Conservation (phyloP, 129 eudicot genomes). For the Tagetes patula region DNA sequence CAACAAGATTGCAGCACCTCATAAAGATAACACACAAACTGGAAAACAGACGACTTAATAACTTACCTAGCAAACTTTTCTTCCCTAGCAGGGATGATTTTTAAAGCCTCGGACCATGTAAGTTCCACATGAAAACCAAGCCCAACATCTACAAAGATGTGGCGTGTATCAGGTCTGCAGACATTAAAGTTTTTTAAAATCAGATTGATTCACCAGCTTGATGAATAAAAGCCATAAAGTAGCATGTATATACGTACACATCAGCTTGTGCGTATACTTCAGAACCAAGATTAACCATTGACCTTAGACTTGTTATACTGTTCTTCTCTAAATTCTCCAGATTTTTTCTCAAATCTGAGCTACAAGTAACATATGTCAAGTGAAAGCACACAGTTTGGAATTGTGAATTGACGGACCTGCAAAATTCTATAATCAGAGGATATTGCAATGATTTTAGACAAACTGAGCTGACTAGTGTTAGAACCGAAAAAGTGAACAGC, state of each 20-base stretch:
- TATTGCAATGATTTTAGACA: conserved; percentile 9
- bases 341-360: conserved; percentile 74
- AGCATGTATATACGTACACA: conserved; percentile 53
- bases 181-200: background rate
- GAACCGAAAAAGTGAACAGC: background rate
- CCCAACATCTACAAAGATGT: conserved; percentile 88
- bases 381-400: background rate
- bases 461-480: background rate
- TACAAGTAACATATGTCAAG: conserved; percentile 44
- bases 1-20: background rate
- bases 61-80: conserved; percentile 69
- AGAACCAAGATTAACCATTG: conserved; percentile 85
- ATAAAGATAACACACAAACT: background rate
- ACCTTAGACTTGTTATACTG: conserved; percentile 73
- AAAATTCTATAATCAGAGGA: background rate
- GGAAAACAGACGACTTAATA: background rate
- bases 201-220: background rate
- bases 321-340: conserved; percentile 87
- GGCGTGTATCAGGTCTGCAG: conserved; percentile 82
- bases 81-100: conserved; percentile 66
- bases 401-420: background rate
- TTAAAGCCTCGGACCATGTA: conserved; percentile 93
- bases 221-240: background rate
- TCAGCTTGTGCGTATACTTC: conserved; percentile 96
- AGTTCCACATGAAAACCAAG: conserved; percentile 96